Conservation (phyloP, 805 yeast species). For the Yamadazyma tumulicola region DNA sequence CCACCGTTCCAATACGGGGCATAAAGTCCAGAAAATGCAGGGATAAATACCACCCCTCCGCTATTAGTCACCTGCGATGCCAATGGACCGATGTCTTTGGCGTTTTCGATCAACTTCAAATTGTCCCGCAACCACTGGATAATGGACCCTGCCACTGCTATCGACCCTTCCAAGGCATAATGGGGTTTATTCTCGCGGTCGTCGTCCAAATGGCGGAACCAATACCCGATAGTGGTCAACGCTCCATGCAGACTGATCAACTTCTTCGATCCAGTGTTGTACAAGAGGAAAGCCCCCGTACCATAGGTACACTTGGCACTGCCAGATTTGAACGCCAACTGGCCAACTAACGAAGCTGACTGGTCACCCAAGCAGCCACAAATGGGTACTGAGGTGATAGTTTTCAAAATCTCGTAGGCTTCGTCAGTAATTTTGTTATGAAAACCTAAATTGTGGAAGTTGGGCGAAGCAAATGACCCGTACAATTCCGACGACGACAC, state of each 20-base stretch:
- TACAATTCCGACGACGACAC: slow-evolving; percentile 74
- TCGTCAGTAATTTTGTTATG: slow-evolving; percentile 49
- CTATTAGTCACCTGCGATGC: slow-evolving; percentile 77
- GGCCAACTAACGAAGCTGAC: slow-evolving; percentile 90
- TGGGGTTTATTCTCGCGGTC: slow-evolving; percentile 55
- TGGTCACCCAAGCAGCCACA: slow-evolving; percentile 94
- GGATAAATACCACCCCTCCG: slow-evolving; percentile 92
- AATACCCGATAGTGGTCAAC: slow-evolving; percentile 84
- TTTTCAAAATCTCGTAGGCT: slow-evolving; percentile 46
- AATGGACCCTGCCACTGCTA: slow-evolving; percentile 93
- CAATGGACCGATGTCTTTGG: slow-evolving; percentile 86
- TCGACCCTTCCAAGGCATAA: slow-evolving; percentile 91
- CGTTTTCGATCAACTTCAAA: slow-evolving; percentile 72
- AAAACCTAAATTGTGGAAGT: slow-evolving; percentile 48
- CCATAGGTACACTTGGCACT: slow-evolving; percentile 95
- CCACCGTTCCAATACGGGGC: slow-evolving; percentile 96
- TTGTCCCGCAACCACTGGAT: slow-evolving; percentile 94
- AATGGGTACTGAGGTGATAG: slow-evolving; percentile 65
- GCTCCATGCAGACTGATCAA: slow-evolving; percentile 77
- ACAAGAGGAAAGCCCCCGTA: slow-evolving; percentile 88
- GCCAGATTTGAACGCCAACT: slow-evolving; percentile 77
- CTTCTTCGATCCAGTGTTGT: slow-evolving; percentile 77
- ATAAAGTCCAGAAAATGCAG: slow-evolving; percentile 90
- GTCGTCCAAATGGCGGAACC: slow-evolving; percentile 68
- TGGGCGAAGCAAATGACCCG: slow-evolving; percentile 68